phyloP scores from a whole-genome alignment of 2,329 filamentous ascomycete genomes.

The Hirsutella rhossiliensis region DNA sequence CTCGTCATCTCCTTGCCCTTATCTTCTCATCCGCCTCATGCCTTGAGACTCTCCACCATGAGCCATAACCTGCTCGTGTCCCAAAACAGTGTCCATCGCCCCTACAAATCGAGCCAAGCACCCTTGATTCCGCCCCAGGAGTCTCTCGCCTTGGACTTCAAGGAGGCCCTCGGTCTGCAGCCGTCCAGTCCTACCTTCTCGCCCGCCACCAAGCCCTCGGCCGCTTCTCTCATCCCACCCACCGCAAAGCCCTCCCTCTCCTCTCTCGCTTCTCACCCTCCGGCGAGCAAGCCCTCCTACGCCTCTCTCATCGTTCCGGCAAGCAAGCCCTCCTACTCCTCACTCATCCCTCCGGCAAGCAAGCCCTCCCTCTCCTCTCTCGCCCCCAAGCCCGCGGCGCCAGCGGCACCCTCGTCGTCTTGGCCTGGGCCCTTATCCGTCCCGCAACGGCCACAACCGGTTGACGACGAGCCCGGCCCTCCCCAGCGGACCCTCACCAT shows the following conservation, averaged over 20 bases:
- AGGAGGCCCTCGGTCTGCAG: conserved; percentile 3
- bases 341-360: too few relatives aligned
- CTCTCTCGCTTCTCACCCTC: not conserved
- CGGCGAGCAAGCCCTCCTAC: not conserved
- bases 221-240: not conserved
- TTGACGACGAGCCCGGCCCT: not conserved
- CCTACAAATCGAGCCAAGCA: not conserved
- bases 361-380: too few relatives aligned
- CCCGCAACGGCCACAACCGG: not conserved
- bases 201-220: not conserved
- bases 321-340: too few relatives aligned
- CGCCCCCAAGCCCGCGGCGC: too few relatives aligned
- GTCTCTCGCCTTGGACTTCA: conserved; percentile 3
- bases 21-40: not conserved
- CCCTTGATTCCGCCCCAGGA: conserved; percentile 4
- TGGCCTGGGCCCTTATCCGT: not conserved
- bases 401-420: too few relatives aligned
- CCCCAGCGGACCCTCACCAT: conserved; percentile 1
- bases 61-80: not conserved
- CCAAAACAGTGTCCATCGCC: not conserved
- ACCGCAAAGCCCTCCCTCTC: too few relatives aligned
- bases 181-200: not conserved
- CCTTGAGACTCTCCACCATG: not conserved
- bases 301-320: too few relatives aligned
- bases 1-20: not conserved